A percentile compares a stretch with the other conserved stretches of the same genome.
Conservation (phyloP, 192 early-diverging fungal species). For the Coemansia guatemalensis region DNA sequence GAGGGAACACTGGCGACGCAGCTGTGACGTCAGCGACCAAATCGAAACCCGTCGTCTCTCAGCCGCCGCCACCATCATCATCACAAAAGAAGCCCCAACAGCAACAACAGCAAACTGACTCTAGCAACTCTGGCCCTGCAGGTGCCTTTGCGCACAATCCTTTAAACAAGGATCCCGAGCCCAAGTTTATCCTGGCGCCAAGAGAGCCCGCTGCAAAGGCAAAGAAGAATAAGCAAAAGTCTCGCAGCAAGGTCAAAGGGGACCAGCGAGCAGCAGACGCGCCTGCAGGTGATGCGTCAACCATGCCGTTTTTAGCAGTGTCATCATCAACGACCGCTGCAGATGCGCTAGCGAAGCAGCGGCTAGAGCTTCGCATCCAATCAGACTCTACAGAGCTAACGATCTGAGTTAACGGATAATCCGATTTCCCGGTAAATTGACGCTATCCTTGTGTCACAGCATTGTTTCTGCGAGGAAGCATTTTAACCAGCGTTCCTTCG, state of each 20-base stretch:
- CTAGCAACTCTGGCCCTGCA: neutral
- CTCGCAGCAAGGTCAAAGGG: neutral
- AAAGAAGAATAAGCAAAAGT: slow-evolving; percentile 1
- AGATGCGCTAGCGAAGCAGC: slow-evolving; percentile 12
- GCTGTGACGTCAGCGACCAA: neutral
- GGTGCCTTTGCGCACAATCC: slow-evolving; percentile 38
- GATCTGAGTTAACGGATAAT: neutral
- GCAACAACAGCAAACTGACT: neutral
- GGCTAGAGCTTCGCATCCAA: slow-evolving; percentile 42
- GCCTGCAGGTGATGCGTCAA: too few relatives aligned
- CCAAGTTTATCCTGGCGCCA: slow-evolving; percentile 32
- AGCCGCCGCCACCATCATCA: slow-evolving; percentile 1
- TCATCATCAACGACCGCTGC: neutral
- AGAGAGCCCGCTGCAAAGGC: slow-evolving; percentile 6
- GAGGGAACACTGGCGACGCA: neutral
- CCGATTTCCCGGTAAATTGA: neutral
- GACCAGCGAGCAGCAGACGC: neutral
- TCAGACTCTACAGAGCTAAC: slow-evolving; percentile 11
- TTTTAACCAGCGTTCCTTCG: neutral
- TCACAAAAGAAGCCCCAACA: neutral
- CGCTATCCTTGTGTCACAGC: too few relatives aligned
- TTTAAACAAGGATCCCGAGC: slow-evolving; percentile 17
- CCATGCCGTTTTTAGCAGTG: too few relatives aligned
- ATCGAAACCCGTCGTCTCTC: neutral
- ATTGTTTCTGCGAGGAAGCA: neutral